Conservation (phyloP, 306 rosid genomes). For the Trichosanthes truncata region DNA sequence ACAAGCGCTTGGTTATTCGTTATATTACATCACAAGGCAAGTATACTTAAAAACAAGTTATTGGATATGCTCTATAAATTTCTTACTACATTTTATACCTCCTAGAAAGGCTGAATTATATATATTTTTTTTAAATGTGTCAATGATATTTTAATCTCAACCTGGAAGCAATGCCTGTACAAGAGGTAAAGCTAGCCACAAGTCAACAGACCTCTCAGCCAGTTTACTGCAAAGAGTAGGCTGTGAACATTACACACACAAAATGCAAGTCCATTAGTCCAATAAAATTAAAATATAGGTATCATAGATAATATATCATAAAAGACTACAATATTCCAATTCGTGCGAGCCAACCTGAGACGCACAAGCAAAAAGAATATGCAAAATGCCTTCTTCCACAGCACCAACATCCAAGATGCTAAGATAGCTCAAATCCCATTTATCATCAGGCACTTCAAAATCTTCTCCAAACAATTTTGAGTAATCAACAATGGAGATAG, state of each 20-base stretch:
- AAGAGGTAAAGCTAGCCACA: conserved; percentile 74
- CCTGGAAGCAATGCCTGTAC: conserved; percentile 92
- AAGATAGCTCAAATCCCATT: conserved; percentile 66
- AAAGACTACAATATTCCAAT: conserved; percentile 17
- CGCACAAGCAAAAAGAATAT: conserved; percentile 82
- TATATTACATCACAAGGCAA: background rate
- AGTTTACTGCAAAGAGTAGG: conserved; percentile 78
- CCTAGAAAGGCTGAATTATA: background rate
- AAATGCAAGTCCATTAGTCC: conserved; percentile 18
- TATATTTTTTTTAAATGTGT: background rate
- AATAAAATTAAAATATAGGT: background rate
- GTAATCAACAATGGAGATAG: conserved; percentile 49
- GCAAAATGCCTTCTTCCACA: conserved; percentile 87
- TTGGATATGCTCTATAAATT: background rate
- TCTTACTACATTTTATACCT: background rate
- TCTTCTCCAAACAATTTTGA: conserved; percentile 82
- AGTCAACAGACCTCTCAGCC: conserved; percentile 64
- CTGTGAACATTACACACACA: conserved; percentile 41
- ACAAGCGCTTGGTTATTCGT: background rate
- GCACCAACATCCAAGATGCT: conserved; percentile 70
- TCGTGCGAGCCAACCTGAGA: conserved; percentile 58
- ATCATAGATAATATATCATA: background rate
- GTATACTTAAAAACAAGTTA: background rate
- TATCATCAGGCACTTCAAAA: conserved; percentile 57
- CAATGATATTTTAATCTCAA: conserved; percentile 18